Evolutionary conservation across 306 rosid genomes (phyloP).

Genomic region (Lupinus albus): DNA sequence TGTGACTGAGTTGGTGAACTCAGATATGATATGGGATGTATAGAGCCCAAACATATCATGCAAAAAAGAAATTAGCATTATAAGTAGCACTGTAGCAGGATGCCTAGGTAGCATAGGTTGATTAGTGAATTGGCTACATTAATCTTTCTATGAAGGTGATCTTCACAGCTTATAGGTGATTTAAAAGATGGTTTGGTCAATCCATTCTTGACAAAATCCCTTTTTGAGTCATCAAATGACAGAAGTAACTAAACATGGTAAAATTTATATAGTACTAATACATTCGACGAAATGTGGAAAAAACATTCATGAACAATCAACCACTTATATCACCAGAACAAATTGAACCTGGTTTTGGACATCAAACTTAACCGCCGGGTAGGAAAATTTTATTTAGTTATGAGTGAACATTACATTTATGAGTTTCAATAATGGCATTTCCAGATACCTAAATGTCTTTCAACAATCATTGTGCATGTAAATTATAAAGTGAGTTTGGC

Average conservation of each 20-base stretch:
- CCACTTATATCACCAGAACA: constrained; percentile 16
- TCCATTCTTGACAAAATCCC: not conserved
- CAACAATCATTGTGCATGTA: constrained; percentile 45
- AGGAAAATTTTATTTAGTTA: constrained; percentile 13
- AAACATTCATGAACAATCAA: not conserved
- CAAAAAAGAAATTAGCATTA: too few relatives aligned
- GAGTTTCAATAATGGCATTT: constrained; percentile 32
- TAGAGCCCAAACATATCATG: too few relatives aligned
- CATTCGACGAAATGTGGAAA: constrained; percentile 8
- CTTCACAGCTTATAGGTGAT: not conserved
- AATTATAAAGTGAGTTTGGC: constrained; percentile 37
- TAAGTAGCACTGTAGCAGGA: too few relatives aligned
- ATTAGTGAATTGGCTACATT: too few relatives aligned
- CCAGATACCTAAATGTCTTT: constrained; percentile 32
- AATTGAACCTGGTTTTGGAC: constrained; percentile 34
- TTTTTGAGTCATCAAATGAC: constrained; percentile 11
- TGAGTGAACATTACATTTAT: constrained; percentile 4
- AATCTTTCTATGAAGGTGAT: not conserved
- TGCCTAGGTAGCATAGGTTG: too few relatives aligned
- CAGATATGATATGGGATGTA: too few relatives aligned
- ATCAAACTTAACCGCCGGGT: not conserved
- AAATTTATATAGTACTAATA: not conserved
- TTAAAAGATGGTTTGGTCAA: not conserved
- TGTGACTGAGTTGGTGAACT: too few relatives aligned
- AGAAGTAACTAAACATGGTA: not conserved